Evolutionary conservation across 2,329 filamentous ascomycete species (phyloP).

Genomic region (Mollisiaceae sp.): DNA sequence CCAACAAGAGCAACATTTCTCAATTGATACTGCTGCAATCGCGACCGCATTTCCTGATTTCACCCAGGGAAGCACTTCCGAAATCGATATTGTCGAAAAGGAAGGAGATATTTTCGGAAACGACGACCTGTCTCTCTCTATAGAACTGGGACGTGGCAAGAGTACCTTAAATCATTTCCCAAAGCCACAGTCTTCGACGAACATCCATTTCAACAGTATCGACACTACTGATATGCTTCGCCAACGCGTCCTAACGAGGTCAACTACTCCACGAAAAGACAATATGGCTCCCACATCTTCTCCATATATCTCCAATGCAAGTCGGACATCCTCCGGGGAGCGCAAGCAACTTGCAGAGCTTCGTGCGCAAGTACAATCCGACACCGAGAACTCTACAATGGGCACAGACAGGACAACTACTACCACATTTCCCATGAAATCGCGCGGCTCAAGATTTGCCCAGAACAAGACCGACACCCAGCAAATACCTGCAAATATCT

Average conservation of each 20-base stretch:
- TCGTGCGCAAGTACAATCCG: constrained; percentile 4
- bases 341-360: constrained; percentile 34
- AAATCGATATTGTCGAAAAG: not conserved
- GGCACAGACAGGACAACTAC: not conserved
- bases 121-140: not conserved
- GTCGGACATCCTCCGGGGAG: constrained; percentile 42
- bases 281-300: constrained; percentile 30
- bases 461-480: not conserved
- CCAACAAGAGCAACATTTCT: constrained; percentile 40
- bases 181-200: not conserved
- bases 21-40: constrained; percentile 49
- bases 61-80: constrained; percentile 44
- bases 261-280: constrained; percentile 25
- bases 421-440: not conserved
- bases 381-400: constrained; percentile 4
- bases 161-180: not conserved
- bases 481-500: constrained; percentile 4
- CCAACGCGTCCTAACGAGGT: not conserved
- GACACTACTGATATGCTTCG: constrained; percentile 7
- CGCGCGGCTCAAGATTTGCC: not conserved
- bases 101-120: not conserved
- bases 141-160: not conserved
- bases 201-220: not conserved
- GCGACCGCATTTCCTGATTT: constrained; percentile 54
- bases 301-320: constrained; percentile 40